phyloP scores from a whole-genome alignment of 306 rosid species.

The Vigna nakashimae region DNA sequence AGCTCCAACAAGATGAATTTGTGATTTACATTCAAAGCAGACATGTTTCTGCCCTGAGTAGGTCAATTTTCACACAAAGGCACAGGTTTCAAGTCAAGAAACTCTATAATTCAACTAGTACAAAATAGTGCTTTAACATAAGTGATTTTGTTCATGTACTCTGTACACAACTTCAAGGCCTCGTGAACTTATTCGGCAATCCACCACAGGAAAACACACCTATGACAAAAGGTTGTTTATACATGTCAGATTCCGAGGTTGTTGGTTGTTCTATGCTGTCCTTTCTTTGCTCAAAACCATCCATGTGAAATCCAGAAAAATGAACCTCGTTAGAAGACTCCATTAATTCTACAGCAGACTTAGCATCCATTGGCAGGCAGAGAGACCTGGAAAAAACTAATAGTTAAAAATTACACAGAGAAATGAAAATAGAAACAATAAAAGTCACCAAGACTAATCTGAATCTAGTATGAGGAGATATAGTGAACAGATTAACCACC shows the following conservation, averaged over 20 bases:
- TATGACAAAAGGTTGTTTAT: constrained; percentile 89
- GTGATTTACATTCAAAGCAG: background rate
- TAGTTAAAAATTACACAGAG: constrained; percentile 24
- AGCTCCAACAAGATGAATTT: constrained; percentile 14
- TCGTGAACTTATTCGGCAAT: constrained; percentile 23
- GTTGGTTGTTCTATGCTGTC: constrained; percentile 63
- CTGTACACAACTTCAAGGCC: background rate
- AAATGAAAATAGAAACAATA: background rate
- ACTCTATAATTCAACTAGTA: constrained; percentile 29
- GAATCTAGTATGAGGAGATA: background rate
- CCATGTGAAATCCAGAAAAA: constrained; percentile 97
- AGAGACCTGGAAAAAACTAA: constrained; percentile 45
- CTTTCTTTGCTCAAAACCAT: constrained; percentile 69
- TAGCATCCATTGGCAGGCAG: constrained; percentile 61
- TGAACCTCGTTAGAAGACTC: constrained; percentile 95
- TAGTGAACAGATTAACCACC: background rate
- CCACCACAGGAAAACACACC: constrained; percentile 60
- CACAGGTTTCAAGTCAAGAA: background rate
- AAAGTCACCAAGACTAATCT: background rate
- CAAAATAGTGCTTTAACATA: constrained; percentile 15
- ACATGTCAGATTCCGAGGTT: constrained; percentile 70
- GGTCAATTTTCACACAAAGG: constrained; percentile 13
- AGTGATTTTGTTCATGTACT: constrained; percentile 12
- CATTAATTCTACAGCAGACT: constrained; percentile 80
- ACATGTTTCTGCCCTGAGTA: constrained; percentile 11